A percentile compares a stretch with the other conserved stretches of the same genome.
Conservation (phyloP, 345 rosid species). For the Linum tenue region DNA sequence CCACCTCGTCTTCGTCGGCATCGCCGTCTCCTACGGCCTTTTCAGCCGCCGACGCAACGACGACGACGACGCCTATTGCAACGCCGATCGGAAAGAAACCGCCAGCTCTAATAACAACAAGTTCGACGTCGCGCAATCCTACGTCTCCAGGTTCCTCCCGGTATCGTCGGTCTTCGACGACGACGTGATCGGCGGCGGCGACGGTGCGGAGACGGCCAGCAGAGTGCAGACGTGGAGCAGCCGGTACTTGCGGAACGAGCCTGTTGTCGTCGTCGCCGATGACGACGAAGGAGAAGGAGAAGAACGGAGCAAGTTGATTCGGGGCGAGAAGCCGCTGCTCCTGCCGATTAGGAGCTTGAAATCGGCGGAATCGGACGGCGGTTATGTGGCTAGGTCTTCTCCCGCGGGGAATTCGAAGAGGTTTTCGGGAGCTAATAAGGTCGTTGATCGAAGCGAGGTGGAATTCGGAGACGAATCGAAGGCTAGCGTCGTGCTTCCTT, state of each 20-base stretch:
- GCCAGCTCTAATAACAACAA: constrained; percentile 30
- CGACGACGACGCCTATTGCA: constrained; percentile 6
- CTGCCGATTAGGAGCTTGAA: constrained; percentile 84
- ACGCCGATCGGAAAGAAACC: constrained; percentile 11
- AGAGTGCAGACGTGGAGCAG: constrained; percentile 72
- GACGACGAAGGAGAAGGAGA: constrained; percentile 32
- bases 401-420: constrained; percentile 31
- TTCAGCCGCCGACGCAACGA: constrained; percentile 54
- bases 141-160: constrained; percentile 66
- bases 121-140: constrained; percentile 51
- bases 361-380: constrained; percentile 33
- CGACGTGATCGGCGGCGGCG: constrained; percentile 27
- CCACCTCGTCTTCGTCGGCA: constrained; percentile 82
- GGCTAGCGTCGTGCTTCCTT: constrained; percentile 61
- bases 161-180: constrained; percentile 85
- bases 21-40: constrained; percentile 95
- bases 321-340: constrained; percentile 58
- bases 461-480: constrained; percentile 23
- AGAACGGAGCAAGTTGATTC: constrained; percentile 15
- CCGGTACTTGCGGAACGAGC: constrained; percentile 51
- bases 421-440: constrained; percentile 21
- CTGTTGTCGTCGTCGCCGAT: constrained; percentile 41
- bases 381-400: constrained; percentile 23
- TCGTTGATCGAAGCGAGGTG: constrained; percentile 14
- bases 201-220: constrained; percentile 25